Base-by-base conservation (phyloP, 768 basidiomycete species). In the Arthromyces matolae region DNA sequence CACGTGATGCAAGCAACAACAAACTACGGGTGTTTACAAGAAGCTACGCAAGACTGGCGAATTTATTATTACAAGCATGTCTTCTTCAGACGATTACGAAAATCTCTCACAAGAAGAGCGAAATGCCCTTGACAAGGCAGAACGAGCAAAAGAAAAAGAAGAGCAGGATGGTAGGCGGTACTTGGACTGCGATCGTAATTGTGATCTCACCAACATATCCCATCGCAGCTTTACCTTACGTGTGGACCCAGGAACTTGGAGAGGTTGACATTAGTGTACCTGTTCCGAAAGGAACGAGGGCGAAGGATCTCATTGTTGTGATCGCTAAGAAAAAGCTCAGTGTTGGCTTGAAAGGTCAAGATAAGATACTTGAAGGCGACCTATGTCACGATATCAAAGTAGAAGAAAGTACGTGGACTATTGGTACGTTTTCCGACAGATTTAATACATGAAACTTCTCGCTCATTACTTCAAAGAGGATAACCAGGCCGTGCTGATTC, bases 391-490 rank as follows among this genome's bases (percentile, higher is more conserved):
- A 94, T 52, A 86, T 98, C 71, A 93, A 94, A 61, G 73, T 96
- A 39, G 96, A 96, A 54, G 96, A 98, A 37, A 95, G 93, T 50
- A 95, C 93, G 12, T 98, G 96, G 96, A 93, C 89, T 6, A 64
- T 98, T 29, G 84, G 94, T 94, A 53, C 47, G 83, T 75, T 33
- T 33, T 24, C 16, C 4, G n/a, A n/a, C 44, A 27, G n/a, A 24
- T 24, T 36, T 28, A 16, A 34, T 27, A 42, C 18, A 13, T n/a
- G 7, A 31, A n/a, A n/a, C 27, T 42, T 25, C 37, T 13, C 31
- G 33, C 19, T 50, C 24, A 31, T 20, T 29, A 27, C 22, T 18
- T 14, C 43, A 16, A 54, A 94, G 91, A 91, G 75, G 92, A 94
- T 64, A 83, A 85, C 54, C 71, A 84, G 49, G 69, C 70, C 7